phyloP scores from a whole-genome alignment of 768 basidiomycete genomes.

The Royoungia palumana region DNA sequence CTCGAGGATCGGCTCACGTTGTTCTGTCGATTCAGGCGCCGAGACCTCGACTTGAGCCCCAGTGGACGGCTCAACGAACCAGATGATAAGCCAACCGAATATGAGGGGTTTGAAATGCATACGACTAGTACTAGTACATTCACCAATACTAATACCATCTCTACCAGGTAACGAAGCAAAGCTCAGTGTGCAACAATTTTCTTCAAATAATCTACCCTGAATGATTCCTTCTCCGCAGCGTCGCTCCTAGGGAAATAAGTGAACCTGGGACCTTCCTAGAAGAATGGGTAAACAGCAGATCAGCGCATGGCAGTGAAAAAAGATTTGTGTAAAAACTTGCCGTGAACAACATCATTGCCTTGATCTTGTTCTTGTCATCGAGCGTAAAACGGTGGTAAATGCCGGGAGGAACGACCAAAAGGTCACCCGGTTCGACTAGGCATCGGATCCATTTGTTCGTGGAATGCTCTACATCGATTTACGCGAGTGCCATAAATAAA shows the following conservation, averaged over 20 bases:
- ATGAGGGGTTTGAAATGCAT: too few species aligned
- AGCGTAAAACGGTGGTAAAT: constrained; percentile 93
- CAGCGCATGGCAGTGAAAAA: not conserved
- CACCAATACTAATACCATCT: too few species aligned
- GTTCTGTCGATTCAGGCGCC: too few species aligned
- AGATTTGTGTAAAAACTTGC: constrained; percentile 33
- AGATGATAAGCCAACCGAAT: too few species aligned
- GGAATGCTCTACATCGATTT: constrained; percentile 46
- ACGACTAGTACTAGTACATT: too few species aligned
- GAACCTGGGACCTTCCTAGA: constrained; percentile 88
- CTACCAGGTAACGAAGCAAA: too few species aligned
- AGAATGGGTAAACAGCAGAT: not conserved
- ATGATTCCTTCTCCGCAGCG: constrained; percentile 61
- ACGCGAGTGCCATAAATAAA: not conserved
- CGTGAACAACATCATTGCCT: constrained; percentile 80
- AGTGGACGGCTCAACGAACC: too few species aligned
- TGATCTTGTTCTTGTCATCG: constrained; percentile 66
- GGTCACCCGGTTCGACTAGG: constrained; percentile 68
- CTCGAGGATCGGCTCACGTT: too few species aligned
- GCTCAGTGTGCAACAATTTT: constrained; percentile 37
- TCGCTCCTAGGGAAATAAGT: constrained; percentile 61
- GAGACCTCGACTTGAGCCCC: too few species aligned
- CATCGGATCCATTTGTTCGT: constrained; percentile 78
- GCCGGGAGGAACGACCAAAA: constrained; percentile 83
- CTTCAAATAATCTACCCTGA: constrained; percentile 57